Evolutionary conservation across 768 basidiomycete genomes (phyloP), one percentile per base, ranked within the genome.

Genomic region (Lactarius sp.): DNA sequence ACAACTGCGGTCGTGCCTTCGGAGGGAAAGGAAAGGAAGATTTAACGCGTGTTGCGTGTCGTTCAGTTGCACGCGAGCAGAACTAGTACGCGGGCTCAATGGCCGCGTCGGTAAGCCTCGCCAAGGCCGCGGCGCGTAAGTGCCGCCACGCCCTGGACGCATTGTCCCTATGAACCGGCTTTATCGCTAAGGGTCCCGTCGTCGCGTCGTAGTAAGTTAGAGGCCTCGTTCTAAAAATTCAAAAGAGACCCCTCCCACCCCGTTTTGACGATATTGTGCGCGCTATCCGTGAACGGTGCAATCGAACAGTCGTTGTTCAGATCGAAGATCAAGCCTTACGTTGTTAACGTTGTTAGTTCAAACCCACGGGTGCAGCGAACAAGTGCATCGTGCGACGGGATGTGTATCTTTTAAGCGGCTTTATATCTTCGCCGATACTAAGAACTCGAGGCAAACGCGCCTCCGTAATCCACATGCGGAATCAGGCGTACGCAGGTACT

Each of bases 301-400:
- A 47, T 41, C 36, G 44, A 14, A 36, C 18, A 16, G 39, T 12
- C 8, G 36, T 42, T 33, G 9, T 39, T 51, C 22, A 16, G 39
- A 41, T 60, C 63, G 59, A 34, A 60, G 59, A 65, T 65, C 34
- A 47, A 50, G 39, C 27, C 16, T 64, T 55, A 60, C 62, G 62
- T 63, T 63, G 44, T 47, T 34, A 57, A 64, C 57, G 60, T 61
- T 61, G 60, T 49, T 36, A 47, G 52, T 56, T 41, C 46, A 47
- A 33, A 54, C 36, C 53, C 37, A 20, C n/a, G 8, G 8, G 56
- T 55, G 31, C 37, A 14, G 41, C 18, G 42, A 12, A 37, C n/a
- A n/a, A 56, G 49, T 42, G 49, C 59, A 55, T 65, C 59, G 63
- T 56, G 54, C 34, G 39, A 13, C 49, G 59, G 47, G 59, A 51